Evolutionary conservation across 169 alveolate species (phyloP), one percentile per base, ranked within the genome.

Genomic region (Cryptosporidium muris): DNA sequence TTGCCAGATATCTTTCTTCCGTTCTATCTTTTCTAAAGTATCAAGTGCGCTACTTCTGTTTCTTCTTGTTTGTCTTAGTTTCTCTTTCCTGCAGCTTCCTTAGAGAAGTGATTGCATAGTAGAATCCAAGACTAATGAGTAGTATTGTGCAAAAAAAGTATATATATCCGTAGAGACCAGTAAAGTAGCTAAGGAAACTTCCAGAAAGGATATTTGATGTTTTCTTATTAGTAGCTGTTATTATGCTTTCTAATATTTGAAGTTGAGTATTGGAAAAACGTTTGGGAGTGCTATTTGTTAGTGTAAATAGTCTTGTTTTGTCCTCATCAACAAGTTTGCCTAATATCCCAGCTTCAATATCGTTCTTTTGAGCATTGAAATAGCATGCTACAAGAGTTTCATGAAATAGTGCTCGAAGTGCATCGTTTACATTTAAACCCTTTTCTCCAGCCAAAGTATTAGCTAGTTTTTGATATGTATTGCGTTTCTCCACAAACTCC

Each of bases 381-480:
- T 74, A 74, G 14, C 85, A 74, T 16, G 85, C 60, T 58, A 74
- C 63, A n/a, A 74, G 67, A 25, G 38, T 74, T 58, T 74, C 74
- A 16, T 74, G 85, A 54, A 74, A 74, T n/a, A 74, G 48, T 9
- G 85, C 66, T 74, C 67, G 54, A 12, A 74, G 48, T 8, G 85
- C 85, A 58, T 74, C 85, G 43, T 43, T 58, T 4, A 60, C 14
- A 34, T 36, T 42, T 58, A 74, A 16, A 45, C 11, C 12, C 4
- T 74, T 60, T 40, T 74, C 7, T 12, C 60, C 48, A 43, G 40
- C 45, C 25, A 74, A 58, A 3, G 68, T 43, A 16, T 7, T 51
- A 6, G 85, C 85, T 48, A 74, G 54, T 14, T 54, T 74, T 51
- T 74, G 85, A 43, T 74, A 74, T 16, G 60, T 0, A n/a, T 34